Evolutionary conservation across 208 protist species (phyloP).

Genomic region (Wallacemonas rigidus): DNA sequence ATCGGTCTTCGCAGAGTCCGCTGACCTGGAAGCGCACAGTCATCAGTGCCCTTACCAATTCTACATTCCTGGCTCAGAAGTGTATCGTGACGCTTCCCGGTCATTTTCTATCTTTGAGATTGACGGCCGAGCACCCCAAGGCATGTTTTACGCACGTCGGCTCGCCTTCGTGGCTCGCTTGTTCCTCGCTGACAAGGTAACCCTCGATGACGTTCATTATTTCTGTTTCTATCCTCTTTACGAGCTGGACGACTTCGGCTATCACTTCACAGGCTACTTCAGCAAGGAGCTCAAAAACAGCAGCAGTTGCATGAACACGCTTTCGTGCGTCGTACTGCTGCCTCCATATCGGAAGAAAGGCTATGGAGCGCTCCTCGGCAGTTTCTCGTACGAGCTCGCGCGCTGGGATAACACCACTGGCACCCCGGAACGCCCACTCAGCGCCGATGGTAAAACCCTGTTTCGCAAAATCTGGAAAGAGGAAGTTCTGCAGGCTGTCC

Average conservation of each 20-base stretch:
- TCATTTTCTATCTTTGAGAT: constrained; percentile 57
- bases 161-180: constrained; percentile 59
- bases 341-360: constrained; percentile 69
- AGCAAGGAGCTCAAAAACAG: constrained; percentile 75
- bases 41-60: constrained; percentile 49
- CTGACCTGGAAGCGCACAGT: constrained; percentile 48
- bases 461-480: constrained; percentile 69
- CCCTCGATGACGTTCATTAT: constrained; percentile 78
- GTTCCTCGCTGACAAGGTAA: constrained; percentile 73
- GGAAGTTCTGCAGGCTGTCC: constrained; percentile 58
- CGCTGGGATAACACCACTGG: constrained; percentile 54
- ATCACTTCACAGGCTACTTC: constrained; percentile 79
- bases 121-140: constrained; percentile 63
- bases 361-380: constrained; percentile 64
- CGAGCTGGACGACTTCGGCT: constrained; percentile 73
- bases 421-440: constrained; percentile 72
- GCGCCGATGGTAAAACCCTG: constrained; percentile 49
- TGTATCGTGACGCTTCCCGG: constrained; percentile 45
- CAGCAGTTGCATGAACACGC: constrained; percentile 60
- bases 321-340: constrained; percentile 78
- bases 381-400: constrained; percentile 75
- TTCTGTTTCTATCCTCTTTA: constrained; percentile 70
- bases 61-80: constrained; percentile 71
- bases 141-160: constrained; percentile 42
- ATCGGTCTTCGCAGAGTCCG: constrained; percentile 27